A percentile compares a stretch with the other conserved stretches of the same genome.
Evolutionary conservation across 148 eudicot species (phyloP).

Genomic region (Rhododendron henanense): DNA sequence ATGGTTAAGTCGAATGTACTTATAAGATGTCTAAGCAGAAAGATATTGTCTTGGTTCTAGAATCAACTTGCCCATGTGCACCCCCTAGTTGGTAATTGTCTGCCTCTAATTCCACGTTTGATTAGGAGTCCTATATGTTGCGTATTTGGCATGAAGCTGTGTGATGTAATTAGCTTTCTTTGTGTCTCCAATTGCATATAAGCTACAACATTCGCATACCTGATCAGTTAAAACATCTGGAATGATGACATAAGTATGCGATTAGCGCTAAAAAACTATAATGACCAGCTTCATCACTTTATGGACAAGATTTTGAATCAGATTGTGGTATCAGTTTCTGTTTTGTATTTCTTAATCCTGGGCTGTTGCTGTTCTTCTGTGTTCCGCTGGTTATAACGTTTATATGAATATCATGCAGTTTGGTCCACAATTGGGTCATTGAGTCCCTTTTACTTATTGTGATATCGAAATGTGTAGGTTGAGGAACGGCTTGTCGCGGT

Average conservation of each 20-base stretch:
- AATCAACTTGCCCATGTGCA: neutral
- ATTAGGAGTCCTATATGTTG: neutral
- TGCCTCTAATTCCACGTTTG: neutral
- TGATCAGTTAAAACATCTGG: neutral
- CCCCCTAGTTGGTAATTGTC: neutral
- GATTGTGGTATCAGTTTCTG: neutral
- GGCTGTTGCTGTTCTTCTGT: neutral
- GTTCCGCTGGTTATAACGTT: neutral
- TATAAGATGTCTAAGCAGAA: neutral
- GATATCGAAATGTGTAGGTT: slow-evolving; percentile 46
- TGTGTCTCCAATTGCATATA: neutral
- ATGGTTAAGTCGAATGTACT: neutral
- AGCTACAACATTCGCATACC: neutral
- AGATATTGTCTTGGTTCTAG: neutral
- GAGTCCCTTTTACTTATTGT: neutral
- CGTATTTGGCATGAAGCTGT: neutral
- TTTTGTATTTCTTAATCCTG: neutral
- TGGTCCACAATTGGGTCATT: neutral
- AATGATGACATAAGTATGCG: neutral
- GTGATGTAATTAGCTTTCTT: neutral
- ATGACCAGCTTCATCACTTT: neutral
- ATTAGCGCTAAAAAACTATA: neutral
- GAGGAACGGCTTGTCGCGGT: slow-evolving; percentile 72
- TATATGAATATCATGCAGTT: neutral
- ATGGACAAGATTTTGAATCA: neutral